Base-by-base conservation (phyloP, 768 basidiomycete species). In the Trametes villosa region DNA sequence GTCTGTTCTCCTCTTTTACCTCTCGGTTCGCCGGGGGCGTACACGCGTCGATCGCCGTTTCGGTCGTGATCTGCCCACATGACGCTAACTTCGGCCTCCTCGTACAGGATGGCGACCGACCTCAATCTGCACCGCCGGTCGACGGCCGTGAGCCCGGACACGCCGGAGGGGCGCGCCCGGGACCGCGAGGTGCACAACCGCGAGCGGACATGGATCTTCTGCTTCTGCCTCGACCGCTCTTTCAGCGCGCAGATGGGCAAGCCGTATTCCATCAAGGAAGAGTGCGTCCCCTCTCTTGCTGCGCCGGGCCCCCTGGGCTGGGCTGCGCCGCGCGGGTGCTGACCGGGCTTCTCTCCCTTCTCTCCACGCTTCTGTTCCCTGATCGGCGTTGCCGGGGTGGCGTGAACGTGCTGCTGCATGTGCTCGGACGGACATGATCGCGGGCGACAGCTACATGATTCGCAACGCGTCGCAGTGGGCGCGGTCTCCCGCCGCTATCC, bases 181-280 rank as follows among this genome's bases (percentile, higher is more conserved):
- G 93, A 92, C 69, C 74, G 82, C 59, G 92, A 98, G 77, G 87
- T 97, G 13, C 88, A 92, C 75, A 99, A 98, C 72, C 86, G 97
- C 45, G 96, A 98, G 75, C 79, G 97, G 48, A 94, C 94, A 9
- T 99, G 97, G 97, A 78, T 97, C 50, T 74, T 94, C 60, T 94
- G 92, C 68, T 95, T 87, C 72, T 83, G 83, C 57, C 80, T 97
- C 33, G 96, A 98, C 72, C 82, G 94, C 62, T 96, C 94, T 67
- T 83, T 90, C 59, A 92, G 94, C 66, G 92, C 96, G 0, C 95
- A 96, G 75, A 94, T 98, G 94, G 96, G 96, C 44, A 98, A 97
- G 76, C 96, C 96, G 4, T 87, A 92, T 70, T 86, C 89, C 2
- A 88, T 98, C 65, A 87, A 89, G 71, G 96, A 98, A 75, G 96